Conservation (phyloP, 176 grass and related monocot species). For the Poa pratensis region DNA sequence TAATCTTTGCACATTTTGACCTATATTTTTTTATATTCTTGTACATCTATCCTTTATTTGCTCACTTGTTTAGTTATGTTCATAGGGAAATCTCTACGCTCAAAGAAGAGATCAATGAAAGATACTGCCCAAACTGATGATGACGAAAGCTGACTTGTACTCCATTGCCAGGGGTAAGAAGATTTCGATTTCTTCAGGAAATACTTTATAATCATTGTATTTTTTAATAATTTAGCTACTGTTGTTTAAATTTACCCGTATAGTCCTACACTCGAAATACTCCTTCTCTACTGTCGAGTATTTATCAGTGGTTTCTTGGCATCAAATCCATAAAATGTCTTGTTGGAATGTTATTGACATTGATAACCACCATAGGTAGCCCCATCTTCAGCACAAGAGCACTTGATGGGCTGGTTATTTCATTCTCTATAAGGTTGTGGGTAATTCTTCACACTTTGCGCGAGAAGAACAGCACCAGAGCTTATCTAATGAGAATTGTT, state of each 20-base stretch:
- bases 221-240: not conserved
- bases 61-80: slow-evolving; percentile 36
- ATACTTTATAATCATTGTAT: not conserved
- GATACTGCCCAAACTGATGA: slow-evolving; percentile 61
- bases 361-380: not conserved
- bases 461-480: not conserved
- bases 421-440: not conserved
- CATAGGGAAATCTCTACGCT: slow-evolving; percentile 57
- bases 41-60: not conserved
- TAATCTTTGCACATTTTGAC: slow-evolving; percentile 6
- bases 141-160: slow-evolving; percentile 73
- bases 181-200: slow-evolving; percentile 10
- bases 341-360: not conserved
- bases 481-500: slow-evolving; percentile 10
- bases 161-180: slow-evolving; percentile 43
- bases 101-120: slow-evolving; percentile 55
- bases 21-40: not conserved
- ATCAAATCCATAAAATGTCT: slow-evolving; percentile 1
- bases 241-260: not conserved
- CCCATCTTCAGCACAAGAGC: not conserved
- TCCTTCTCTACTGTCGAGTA: not conserved
- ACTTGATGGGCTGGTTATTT: not conserved
- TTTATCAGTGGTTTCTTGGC: slow-evolving; percentile 34
- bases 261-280: not conserved
- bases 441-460: not conserved